Evolutionary conservation across 139 green algal species (phyloP).

Genomic region (Chlorella sp.): DNA sequence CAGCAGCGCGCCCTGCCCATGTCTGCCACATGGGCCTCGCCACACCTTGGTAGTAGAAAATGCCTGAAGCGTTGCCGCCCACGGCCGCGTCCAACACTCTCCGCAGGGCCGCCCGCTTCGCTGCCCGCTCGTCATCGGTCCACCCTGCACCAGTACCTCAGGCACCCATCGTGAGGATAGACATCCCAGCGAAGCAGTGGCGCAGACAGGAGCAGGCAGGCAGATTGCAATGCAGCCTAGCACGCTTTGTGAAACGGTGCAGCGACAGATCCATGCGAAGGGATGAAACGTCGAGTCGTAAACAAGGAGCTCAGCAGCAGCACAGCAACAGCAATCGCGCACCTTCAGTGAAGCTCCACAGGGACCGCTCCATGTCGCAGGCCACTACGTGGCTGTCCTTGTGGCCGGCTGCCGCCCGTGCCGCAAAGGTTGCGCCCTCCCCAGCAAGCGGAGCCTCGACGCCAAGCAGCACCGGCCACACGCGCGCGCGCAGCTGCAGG

Average conservation of each 20-base stretch:
- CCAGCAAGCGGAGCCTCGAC: not conserved
- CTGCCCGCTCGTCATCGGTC: slow-evolving; percentile 55
- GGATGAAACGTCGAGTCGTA: too few species aligned
- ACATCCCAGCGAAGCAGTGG: too few species aligned
- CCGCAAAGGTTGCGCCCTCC: not conserved
- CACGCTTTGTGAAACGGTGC: too few species aligned
- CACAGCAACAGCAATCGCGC: not conserved
- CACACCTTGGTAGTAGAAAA: slow-evolving; percentile 83
- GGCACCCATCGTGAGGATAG: too few species aligned
- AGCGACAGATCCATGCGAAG: too few species aligned
- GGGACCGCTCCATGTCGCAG: slow-evolving; percentile 79
- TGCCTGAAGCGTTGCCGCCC: slow-evolving; percentile 37
- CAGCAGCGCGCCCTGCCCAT: too few species aligned
- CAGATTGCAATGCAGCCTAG: too few species aligned
- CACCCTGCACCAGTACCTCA: slow-evolving; percentile 45
- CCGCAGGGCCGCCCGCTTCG: slow-evolving; percentile 61
- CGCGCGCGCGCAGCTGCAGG: slow-evolving; percentile 59
- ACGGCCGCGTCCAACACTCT: slow-evolving; percentile 77
- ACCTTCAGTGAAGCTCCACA: slow-evolving; percentile 77
- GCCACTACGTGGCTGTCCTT: slow-evolving; percentile 67
- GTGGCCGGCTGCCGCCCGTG: slow-evolving; percentile 47
- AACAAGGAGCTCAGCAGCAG: not conserved
- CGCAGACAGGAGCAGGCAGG: not conserved
- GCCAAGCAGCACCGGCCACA: slow-evolving; percentile 82
- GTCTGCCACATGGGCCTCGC: too few species aligned